A percentile compares a stretch with the other conserved stretches of the same genome.
phyloP scores from a whole-genome alignment of 176 grass and related monocot species.

The Sorghum bicolor region DNA sequence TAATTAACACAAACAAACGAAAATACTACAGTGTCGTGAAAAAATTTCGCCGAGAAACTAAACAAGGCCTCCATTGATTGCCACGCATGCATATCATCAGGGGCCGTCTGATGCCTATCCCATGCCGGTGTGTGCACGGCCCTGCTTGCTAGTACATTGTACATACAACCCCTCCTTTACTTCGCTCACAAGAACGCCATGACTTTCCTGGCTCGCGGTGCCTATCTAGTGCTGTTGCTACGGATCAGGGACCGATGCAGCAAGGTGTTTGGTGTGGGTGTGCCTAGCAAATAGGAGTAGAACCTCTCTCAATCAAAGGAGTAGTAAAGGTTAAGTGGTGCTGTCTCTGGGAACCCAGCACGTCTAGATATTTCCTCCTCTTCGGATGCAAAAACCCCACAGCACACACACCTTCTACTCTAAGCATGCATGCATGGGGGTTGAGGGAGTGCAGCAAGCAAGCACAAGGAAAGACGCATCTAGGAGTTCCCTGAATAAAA shows the following conservation, averaged over 20 bases:
- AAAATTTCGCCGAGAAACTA: no score
- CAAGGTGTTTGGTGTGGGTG: neutral
- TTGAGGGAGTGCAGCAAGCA: neutral
- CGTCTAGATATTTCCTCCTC: neutral
- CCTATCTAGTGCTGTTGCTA: neutral
- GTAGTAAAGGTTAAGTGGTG: neutral
- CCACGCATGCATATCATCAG: neutral
- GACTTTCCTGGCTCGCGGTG: conserved; percentile 12
- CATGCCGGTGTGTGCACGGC: neutral
- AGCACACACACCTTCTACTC: neutral
- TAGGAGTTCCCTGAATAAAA: conserved; percentile 20
- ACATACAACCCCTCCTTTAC: neutral
- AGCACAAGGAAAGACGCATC: neutral
- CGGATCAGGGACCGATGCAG: neutral
- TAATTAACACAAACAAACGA: no score
- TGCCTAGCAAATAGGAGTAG: neutral
- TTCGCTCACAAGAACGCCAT: conserved; percentile 4
- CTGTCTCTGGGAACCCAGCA: conserved; percentile 28
- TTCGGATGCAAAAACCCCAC: neutral
- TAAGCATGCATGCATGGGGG: neutral
- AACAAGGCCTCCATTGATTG: conserved; percentile 26
- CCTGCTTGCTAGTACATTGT: neutral
- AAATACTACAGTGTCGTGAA: no score
- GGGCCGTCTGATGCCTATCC: neutral
- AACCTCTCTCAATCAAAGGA: neutral